Evolutionary conservation across 83 land plant genomes (phyloP).

Genomic region (Picea mariana): DNA sequence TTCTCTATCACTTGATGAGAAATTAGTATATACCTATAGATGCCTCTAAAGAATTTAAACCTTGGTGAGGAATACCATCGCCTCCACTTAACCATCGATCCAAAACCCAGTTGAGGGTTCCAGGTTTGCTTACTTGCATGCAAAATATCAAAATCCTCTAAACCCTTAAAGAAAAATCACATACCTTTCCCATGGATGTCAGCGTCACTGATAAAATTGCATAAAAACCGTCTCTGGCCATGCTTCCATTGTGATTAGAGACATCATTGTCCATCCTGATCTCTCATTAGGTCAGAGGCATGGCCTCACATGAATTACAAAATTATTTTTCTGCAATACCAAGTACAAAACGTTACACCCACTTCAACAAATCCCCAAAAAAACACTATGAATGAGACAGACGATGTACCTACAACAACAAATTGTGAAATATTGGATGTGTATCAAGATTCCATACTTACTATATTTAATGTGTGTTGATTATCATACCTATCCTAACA

Average conservation of each 20-base stretch:
- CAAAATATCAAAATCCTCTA: too few species aligned
- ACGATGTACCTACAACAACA: constrained; percentile 48
- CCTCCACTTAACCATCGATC: neutral
- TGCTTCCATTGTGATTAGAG: neutral
- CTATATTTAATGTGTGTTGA: too few species aligned
- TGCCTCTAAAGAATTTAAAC: neutral
- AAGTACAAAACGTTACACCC: neutral
- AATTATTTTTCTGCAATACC: neutral
- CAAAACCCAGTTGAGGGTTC: neutral
- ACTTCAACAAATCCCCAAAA: neutral
- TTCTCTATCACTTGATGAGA: too few species aligned
- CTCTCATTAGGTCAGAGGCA: neutral
- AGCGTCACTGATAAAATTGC: neutral
- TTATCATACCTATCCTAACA: too few species aligned
- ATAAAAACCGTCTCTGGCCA: neutral
- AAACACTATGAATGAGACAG: neutral
- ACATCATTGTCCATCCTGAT: neutral
- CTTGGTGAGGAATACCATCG: neutral
- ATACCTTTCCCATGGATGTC: neutral
- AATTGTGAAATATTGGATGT: constrained; percentile 29
- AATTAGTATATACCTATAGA: too few species aligned
- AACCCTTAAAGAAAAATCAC: neutral
- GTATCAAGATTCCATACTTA: too few species aligned
- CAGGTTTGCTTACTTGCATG: too few species aligned
- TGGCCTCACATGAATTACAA: neutral